These are phyloP conservation scores for Hura crepitans DNA, from an alignment of 441 rosid genomes.

Conservation along the genomic window DNA sequence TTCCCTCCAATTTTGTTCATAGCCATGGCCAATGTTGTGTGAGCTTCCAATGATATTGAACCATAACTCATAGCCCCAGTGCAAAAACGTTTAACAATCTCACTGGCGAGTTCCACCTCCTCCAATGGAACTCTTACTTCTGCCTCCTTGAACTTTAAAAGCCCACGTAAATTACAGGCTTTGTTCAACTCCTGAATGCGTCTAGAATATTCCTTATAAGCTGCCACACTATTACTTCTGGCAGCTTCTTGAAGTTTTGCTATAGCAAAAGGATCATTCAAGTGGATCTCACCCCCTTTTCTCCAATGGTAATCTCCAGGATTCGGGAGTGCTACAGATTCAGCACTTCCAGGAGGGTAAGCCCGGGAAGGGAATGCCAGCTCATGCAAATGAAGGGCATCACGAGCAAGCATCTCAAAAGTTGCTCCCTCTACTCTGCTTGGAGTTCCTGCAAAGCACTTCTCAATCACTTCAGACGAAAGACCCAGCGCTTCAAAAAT, in stretches of 20 bases:
- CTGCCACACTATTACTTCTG: conserved; percentile 81
- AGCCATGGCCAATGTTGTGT: conserved; percentile 83
- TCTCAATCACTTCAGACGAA: conserved; percentile 89
- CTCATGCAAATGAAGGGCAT: conserved; percentile 82
- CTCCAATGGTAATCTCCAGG: conserved; percentile 99
- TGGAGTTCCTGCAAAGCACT: conserved; percentile 98
- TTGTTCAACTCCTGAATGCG: conserved; percentile 93
- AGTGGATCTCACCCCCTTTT: conserved; percentile 95
- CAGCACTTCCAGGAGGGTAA: conserved; percentile 94
- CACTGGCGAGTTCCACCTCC: conserved; percentile 96
- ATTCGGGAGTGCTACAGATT: conserved; percentile 86
- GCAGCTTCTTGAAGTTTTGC: conserved; percentile 98
- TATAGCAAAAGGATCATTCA: conserved; percentile 97
- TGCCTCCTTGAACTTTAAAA: conserved; percentile 76
- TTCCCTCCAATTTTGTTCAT: conserved; percentile 98
- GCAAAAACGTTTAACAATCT: conserved; percentile 95
- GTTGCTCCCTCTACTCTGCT: conserved; percentile 99
- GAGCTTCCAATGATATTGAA: conserved; percentile 96
- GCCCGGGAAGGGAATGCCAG: conserved; percentile 75
- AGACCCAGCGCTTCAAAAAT: conserved; percentile 99
- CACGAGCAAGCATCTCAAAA: conserved; percentile 95
- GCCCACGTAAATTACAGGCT: conserved; percentile 89
- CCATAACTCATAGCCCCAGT: conserved; percentile 99
- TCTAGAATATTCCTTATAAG: conserved; percentile 90
- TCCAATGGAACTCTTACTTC: conserved; percentile 65